Base-by-base conservation (phyloP, 495 filamentous ascomycete species). In the Cercophora sp. region DNA sequence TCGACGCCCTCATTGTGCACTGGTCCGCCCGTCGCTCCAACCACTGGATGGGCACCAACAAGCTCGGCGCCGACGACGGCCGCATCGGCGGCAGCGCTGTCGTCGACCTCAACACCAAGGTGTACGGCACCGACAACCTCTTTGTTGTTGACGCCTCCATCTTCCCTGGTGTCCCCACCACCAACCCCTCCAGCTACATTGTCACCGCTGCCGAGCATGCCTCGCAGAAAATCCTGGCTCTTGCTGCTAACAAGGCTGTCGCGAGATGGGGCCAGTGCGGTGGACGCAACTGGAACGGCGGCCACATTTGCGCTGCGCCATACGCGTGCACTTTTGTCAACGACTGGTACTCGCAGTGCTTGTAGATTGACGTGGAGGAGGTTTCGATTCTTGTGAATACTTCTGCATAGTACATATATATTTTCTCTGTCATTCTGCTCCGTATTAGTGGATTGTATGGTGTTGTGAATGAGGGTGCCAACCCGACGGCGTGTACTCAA, bases 121-220 rank as follows among this genome's bases (percentile, higher is more conserved):
- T 88, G 43, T 89, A 85, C 47, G 85, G 85, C 48, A 86, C 79
- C 8, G 79, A 85, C 58, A 88, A 87, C 69, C 69, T 88, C 49
- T 82, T 81, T 54, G 79, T 85, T 10, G 72, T 85, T 23, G 82
- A 85, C 59, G 82, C 74, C 15, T 79, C 74, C 20, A 80, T 85
- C 59, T 84, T 85, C 75, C 82, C 82, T 0, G 81, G 80, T 34
- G 76, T 77, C 50, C 71, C 79, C 20, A 76, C 79, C 8, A 81
- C 75, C 49, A 85, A 85, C 66, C 82, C 82, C 10, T 73, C 76
- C 8, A 70, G 78, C 3, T 76, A 81, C 58, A 84, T 85, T 52
- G 77, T 85, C 42, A 69, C 75, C 2, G 79, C 70, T 5, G 74
- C 79, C 10, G 82, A 85, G 67, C 75, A 75, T 46, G 82, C 82